A percentile compares a stretch with the other conserved stretches of the same genome.
phyloP scores from a whole-genome alignment of 2,329 filamentous ascomycete species.

The Fusarium solani-melongenae region DNA sequence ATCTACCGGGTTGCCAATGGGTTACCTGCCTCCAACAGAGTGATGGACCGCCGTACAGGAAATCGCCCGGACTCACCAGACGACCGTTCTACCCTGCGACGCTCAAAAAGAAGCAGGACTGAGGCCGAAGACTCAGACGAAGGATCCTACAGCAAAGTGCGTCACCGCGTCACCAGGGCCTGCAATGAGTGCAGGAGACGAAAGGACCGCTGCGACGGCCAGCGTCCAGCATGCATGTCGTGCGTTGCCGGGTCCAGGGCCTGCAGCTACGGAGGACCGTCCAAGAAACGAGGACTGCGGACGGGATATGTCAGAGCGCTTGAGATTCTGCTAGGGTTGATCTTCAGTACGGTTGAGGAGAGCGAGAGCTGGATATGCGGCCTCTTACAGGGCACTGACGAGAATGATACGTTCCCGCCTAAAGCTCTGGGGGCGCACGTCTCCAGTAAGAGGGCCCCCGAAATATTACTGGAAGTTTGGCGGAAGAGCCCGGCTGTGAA shows the following conservation, averaged over 20 bases:
- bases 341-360: slow-evolving; percentile 11
- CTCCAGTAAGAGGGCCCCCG: background rate
- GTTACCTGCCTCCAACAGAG: too few relatives aligned
- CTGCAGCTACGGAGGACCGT: slow-evolving; percentile 14
- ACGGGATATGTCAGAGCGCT: slow-evolving; percentile 25
- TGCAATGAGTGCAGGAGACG: slow-evolving; percentile 25
- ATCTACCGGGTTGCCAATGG: too few relatives aligned
- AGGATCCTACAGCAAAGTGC: background rate
- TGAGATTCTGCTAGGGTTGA: slow-evolving; percentile 12
- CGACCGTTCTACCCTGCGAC: background rate
- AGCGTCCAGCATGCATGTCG: slow-evolving; percentile 7
- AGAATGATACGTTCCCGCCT: background rate
- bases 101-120: background rate
- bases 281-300: slow-evolving; percentile 20
- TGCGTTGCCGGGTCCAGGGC: slow-evolving; percentile 1
- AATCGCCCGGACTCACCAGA: too few relatives aligned
- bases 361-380: slow-evolving; percentile 6
- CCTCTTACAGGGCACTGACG: slow-evolving; percentile 4
- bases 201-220: slow-evolving; percentile 25
- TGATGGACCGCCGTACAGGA: background rate
- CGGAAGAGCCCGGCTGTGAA: slow-evolving; percentile 4
- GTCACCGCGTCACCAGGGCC: slow-evolving; percentile 6
- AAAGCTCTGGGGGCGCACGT: background rate
- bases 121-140: background rate
- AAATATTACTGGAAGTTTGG: slow-evolving; percentile 4